A percentile compares a stretch with the other conserved stretches of the same genome.
Conservation (phyloP, 805 yeast species). For the Saccharomycopsis fermentans region DNA sequence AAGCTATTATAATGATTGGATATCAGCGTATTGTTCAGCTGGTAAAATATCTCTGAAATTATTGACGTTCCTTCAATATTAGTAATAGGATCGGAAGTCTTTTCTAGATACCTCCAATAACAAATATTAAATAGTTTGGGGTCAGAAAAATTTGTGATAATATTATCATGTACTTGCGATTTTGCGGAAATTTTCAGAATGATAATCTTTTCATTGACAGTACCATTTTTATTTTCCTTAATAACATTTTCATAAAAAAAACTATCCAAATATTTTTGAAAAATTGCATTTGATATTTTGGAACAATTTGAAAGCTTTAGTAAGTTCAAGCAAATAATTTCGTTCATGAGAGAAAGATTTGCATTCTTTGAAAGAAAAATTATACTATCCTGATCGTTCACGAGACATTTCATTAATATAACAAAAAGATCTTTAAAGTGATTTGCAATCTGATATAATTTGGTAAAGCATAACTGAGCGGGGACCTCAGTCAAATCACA, state of each 20-base stretch:
- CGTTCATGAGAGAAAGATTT: neutral
- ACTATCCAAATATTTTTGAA: neutral
- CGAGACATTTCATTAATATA: neutral
- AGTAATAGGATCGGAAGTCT: neutral
- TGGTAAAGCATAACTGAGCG: neutral
- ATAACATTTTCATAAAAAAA: neutral
- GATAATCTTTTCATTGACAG: neutral
- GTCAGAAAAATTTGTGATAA: neutral
- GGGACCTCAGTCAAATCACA: neutral
- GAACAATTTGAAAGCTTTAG: neutral
- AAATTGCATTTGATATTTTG: neutral
- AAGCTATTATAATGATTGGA: neutral
- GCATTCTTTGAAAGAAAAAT: neutral
- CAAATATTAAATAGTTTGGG: neutral
- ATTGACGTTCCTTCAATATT: neutral
- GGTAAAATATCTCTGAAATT: neutral
- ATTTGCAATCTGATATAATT: neutral
- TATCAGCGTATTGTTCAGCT: neutral
- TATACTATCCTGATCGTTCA: neutral
- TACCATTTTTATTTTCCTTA: neutral
- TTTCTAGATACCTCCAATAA: neutral
- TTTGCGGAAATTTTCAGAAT: neutral
- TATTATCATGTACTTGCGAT: neutral
- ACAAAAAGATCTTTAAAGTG: neutral
- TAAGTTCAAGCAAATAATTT: neutral